These are phyloP conservation scores for Linum lewisii DNA, from an alignment of 345 rosid species.

Conservation along the genomic window DNA sequence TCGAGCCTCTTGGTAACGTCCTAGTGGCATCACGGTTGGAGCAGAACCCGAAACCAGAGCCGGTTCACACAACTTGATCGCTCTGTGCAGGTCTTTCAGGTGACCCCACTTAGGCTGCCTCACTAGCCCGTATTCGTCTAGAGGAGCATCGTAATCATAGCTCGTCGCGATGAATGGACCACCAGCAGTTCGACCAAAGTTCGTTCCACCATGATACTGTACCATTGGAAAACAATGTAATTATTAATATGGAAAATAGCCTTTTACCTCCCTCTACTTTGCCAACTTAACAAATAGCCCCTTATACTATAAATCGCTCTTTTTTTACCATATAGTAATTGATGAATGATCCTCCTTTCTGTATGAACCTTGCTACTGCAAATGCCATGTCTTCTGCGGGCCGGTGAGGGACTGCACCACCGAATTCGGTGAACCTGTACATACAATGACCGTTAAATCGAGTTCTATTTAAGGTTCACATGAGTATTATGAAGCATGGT, in stretches of 20 bases:
- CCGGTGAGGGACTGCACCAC: conserved; percentile 85
- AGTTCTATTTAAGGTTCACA: too few relatives aligned
- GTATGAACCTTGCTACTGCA: conserved; percentile 89
- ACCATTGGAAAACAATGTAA: conserved; percentile 11
- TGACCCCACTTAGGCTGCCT: conserved; percentile 99
- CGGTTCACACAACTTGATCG: conserved; percentile 81
- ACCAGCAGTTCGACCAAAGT: conserved; percentile 98
- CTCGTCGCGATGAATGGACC: conserved; percentile 99
- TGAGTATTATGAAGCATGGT: conserved; percentile 4
- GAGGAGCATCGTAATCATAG: conserved; percentile 94
- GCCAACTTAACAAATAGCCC: conserved; percentile 11
- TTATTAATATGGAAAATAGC: conserved; percentile 15
- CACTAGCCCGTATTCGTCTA: conserved; percentile 86
- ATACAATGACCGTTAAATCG: too few relatives aligned
- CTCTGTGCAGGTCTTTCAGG: conserved; percentile 93
- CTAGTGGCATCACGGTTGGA: conserved; percentile 57
- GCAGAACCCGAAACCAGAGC: conserved; percentile 58
- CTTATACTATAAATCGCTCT: conserved; percentile 5
- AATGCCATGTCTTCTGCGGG: conserved; percentile 98
- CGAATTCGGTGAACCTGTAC: conserved; percentile 87
- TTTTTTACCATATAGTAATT: conserved; percentile 85
- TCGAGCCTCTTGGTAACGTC: conserved; percentile 93
- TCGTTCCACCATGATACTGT: conserved; percentile 98
- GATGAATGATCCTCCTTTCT: conserved; percentile 90
- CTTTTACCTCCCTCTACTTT: too few relatives aligned